Base-by-base conservation (phyloP, 2,329 filamentous ascomycete species). In the Aspergillus fischeri region DNA sequence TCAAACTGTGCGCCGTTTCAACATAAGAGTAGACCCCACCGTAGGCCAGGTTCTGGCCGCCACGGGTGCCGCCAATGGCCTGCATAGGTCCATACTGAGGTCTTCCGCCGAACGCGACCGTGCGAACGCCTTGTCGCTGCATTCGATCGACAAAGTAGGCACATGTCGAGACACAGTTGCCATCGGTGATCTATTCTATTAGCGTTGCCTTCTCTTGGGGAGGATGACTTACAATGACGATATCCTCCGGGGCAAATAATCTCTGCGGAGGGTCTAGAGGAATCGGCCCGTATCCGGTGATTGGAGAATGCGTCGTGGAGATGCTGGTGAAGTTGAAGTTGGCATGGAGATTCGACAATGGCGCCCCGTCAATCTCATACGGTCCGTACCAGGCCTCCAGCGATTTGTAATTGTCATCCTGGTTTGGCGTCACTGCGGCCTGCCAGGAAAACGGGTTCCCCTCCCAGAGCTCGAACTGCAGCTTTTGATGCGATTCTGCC, bases 11-110 rank as follows among this genome's bases (percentile, higher is more conserved):
- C 4, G 64, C 60, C 47, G 59, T 55, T 6, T 60, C 53, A 28
- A 63, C 60, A 35, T 64, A 70, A 2, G 52, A 60, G 14, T 64
- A 64, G 50, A 75, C 67, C 3, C 65, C 56, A 50, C 73, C 70
- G 0, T 57, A 56, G 5, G 73, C 55, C 2, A 76, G 44, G 8
- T 47, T 67, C 57, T 68, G 63, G 42, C 65, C 63, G 32, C 86
- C 87, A 64, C 87, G 85, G 50, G 84, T 80, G n/a, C 86, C 87
- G n/a, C 86, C 85, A 20, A 87, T 77, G 4, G 78, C 80, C 73
- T 88, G 84, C 75, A 87, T 88, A 0, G 81, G 79, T 3, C 73
- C 75, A 0, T 76, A 64, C 10, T 74, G 71, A 0, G 86, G 81
- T 1, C 83, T 81, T 1, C 87, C 87, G 9, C 87, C 86, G 25